Evolutionary conservation across 2,329 filamentous ascomycete species (phyloP).

Genomic region (Cladobotryum protrusum): DNA sequence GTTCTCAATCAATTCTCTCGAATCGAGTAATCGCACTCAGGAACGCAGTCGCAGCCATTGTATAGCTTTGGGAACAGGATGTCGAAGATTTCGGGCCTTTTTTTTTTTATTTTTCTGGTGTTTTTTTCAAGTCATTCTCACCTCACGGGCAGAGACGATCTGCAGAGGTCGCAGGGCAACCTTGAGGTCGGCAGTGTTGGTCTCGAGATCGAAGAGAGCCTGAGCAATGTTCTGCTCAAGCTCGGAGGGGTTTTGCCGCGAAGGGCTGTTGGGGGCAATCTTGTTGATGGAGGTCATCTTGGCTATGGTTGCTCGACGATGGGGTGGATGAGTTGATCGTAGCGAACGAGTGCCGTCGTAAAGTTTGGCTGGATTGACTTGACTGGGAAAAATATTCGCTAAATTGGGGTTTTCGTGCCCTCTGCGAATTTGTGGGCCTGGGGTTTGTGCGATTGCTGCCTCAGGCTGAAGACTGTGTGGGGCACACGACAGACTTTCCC

Average conservation of each 20-base stretch:
- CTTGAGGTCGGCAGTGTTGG: slow-evolving; percentile 98
- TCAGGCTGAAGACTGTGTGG: slow-evolving; percentile 12
- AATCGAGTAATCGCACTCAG: slow-evolving; percentile 17
- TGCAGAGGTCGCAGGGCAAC: slow-evolving; percentile 92
- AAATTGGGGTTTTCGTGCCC: slow-evolving; percentile 39
- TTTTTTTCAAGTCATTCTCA: slow-evolving; percentile 53
- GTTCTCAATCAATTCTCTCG: slow-evolving; percentile 17
- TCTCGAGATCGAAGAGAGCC: slow-evolving; percentile 98
- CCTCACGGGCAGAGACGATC: slow-evolving; percentile 98
- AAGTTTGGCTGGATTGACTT: slow-evolving; percentile 24
- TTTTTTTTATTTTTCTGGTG: slow-evolving; percentile 8
- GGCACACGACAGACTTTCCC: background rate
- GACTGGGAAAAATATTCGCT: slow-evolving; percentile 21
- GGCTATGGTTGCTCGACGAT: slow-evolving; percentile 37
- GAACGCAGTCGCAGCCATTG: slow-evolving; percentile 25
- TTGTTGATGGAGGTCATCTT: slow-evolving; percentile 77
- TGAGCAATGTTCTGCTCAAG: slow-evolving; percentile 94
- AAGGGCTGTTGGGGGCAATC: slow-evolving; percentile 96
- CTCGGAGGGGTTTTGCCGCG: slow-evolving; percentile 92
- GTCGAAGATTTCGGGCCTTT: slow-evolving; percentile 21
- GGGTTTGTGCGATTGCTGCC: slow-evolving; percentile 5
- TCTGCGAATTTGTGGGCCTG: slow-evolving; percentile 16
- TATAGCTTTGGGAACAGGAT: slow-evolving; percentile 40
- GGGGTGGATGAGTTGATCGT: slow-evolving; percentile 22
- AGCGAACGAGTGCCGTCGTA: slow-evolving; percentile 13